Evolutionary conservation across 164 flowering plant genomes (phyloP), one percentile per base, ranked within the genome.

Genomic region (Magnolia sinica): DNA sequence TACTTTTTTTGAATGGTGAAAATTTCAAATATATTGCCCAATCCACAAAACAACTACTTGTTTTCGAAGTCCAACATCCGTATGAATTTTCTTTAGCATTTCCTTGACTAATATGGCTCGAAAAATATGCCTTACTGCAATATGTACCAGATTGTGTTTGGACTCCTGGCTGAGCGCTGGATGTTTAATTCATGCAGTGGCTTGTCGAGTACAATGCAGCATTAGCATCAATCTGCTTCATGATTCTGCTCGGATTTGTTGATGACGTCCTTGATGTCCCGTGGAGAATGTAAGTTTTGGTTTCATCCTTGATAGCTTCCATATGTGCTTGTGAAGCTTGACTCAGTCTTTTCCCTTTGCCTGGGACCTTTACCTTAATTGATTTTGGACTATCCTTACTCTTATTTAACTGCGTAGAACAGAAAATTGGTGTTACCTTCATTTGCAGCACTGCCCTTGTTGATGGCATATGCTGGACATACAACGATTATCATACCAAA

Each of bases 401-500:
- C 64, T 73, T 78, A 22, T 77, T 68, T 79, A 65, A 67, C 72
- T 84, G 64, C 79, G 77, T 81, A 81, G 79, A 82, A 70, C 95
- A 96, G 99, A 85, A 96, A 96, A 84, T 76, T 94, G 72, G 29
- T 94, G 49, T 79, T 95, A 79, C 98, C 99, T 52, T 87, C 97
- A 68, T 78, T 95, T 87, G 96, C 97, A 76, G 88, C 98, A 58
- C 95, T 95, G 79, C 96, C 97, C 18, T 84, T 92, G 82, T 77
- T 95, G 87, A 92, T 95, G 99, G 99, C 99, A 37, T 95, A 95
- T 89, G 98, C 98, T 82, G 99, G 99, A 45, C 96, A 90, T 80
- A 93, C 99, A 58, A 88, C 97, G 64, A 91, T 95, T 24, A 75
- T 95, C 22, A 87, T 95, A 73, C 99, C 99, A 81, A 95, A 95